Evolutionary conservation across 208 protist genomes (phyloP).

Genomic region (Trypanosoma mega): DNA sequence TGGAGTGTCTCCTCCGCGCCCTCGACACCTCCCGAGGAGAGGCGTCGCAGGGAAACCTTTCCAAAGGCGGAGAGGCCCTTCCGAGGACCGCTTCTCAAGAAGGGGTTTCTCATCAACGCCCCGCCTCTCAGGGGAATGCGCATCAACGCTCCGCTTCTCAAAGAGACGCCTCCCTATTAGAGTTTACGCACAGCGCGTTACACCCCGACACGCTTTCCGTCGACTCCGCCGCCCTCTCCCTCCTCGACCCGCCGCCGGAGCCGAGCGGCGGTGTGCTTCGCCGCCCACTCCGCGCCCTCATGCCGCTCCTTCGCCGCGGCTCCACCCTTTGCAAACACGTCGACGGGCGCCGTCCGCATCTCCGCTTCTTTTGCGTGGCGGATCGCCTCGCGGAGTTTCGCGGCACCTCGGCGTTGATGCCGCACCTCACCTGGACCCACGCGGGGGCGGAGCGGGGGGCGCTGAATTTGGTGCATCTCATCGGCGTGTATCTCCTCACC

Average conservation of each 20-base stretch:
- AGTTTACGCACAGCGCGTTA: too few relatives aligned
- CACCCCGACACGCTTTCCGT: neutral
- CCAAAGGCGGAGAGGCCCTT: too few relatives aligned
- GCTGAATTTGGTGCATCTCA: conserved; percentile 42
- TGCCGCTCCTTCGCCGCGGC: conserved; percentile 54
- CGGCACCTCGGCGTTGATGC: conserved; percentile 49
- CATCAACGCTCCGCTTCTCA: too few relatives aligned
- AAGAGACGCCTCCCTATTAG: too few relatives aligned
- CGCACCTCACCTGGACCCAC: conserved; percentile 61
- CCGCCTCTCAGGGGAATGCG: too few relatives aligned
- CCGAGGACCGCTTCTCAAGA: too few relatives aligned
- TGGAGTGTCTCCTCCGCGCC: conserved; percentile 3
- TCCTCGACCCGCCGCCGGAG: conserved; percentile 6
- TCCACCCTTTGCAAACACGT: conserved; percentile 47
- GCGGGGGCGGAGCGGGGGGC: conserved; percentile 8
- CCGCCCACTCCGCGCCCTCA: conserved; percentile 47
- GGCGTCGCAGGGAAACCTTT: too few relatives aligned
- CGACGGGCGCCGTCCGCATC: conserved; percentile 36
- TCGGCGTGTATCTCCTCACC: conserved; percentile 41
- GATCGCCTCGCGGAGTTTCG: conserved; percentile 39
- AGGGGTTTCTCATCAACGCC: too few relatives aligned
- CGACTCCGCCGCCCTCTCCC: neutral
- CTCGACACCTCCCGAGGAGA: conserved; percentile 10
- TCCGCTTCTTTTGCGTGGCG: conserved; percentile 65
- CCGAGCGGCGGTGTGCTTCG: conserved; percentile 36